These are phyloP conservation scores for Barnettozyma sucrosica DNA, from an alignment of 805 yeast genomes.

Conservation along the genomic window DNA sequence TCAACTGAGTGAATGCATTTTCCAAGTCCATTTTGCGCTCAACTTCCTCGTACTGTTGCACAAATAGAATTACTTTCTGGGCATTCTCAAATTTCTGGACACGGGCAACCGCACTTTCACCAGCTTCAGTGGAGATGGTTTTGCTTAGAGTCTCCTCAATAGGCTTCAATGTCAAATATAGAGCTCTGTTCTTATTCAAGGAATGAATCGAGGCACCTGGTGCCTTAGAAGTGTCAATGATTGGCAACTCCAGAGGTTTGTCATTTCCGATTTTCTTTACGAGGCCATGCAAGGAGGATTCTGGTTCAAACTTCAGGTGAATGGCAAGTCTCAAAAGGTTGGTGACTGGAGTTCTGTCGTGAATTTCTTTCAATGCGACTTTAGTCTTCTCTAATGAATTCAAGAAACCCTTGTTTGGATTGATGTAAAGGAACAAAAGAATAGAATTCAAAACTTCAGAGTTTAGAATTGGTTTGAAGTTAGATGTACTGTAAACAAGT, in stretches of 20 bases:
- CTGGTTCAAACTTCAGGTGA: slow-evolving; percentile 9
- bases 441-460: slow-evolving; percentile 18
- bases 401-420: slow-evolving; percentile 16
- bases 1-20: slow-evolving; percentile 8
- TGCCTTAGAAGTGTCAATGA: slow-evolving; percentile 7
- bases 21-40: slow-evolving; percentile 6
- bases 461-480: slow-evolving; percentile 9
- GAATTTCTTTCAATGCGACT: slow-evolving; percentile 12
- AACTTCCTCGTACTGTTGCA: slow-evolving; percentile 9
- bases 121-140: neutral
- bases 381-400: slow-evolving; percentile 12
- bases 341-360: slow-evolving; percentile 11
- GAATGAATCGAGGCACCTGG: slow-evolving; percentile 11
- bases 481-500: slow-evolving; percentile 14
- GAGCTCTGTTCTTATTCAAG: slow-evolving; percentile 13
- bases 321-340: slow-evolving; percentile 17
- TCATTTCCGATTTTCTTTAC: slow-evolving; percentile 3
- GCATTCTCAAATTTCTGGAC: neutral
- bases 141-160: slow-evolving; percentile 15
- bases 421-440: slow-evolving; percentile 19
- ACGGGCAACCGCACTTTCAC: neutral
- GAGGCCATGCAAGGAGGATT: slow-evolving; percentile 10
- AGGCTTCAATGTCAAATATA: slow-evolving; percentile 23
- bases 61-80: slow-evolving; percentile 4
- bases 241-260: slow-evolving; percentile 7